Evolutionary conservation across 129 eudicot species (phyloP), one percentile per base, ranked within the genome.

Genomic region (Tanacetum coccineum): DNA sequence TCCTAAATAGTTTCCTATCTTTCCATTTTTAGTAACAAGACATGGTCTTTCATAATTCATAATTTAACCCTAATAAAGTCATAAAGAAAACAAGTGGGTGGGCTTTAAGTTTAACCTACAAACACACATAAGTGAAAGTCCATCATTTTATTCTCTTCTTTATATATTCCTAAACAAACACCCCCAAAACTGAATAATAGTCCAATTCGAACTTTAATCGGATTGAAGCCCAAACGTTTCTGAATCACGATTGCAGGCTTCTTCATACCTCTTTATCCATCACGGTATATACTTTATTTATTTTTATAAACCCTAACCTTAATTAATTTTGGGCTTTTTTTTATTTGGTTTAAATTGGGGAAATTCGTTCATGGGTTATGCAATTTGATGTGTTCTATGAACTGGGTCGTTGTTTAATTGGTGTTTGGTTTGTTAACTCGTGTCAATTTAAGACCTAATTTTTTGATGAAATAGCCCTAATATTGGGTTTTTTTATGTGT

Each of bases 161-260:
- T 18, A 36, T 12, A 13, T 32, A 13, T 32, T 4, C 13, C 48
- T 32, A 6, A 55, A 20, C 6, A 17, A n/a, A 42, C 0, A 58
- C 45, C 28, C 67, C 67, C 67, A 67, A 25, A 58, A 36, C 18
- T 66, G 28, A 6, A 45, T 25, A 55, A 55, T 17, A 55, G 72
- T 64, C 72, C 78, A 74, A 55, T 74, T 15, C 61, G 19, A 46
- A 17, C 73, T 51, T 44, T 59, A 17, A 65, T 50, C 66, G 42
- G 42, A 36, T 36, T 36, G 42, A 36, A 36, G 42, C 42, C 42
- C 42, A 55, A 73, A 46, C 65, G 20, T 13, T 66, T 66, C 78
- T 74, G 72, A 72, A 74, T 74, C 78, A 65, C 66, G 20, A 25
- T 44, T 74, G 59, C 78, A 74, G 78, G 59, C 64, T 59, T 36